Evolutionary conservation across 2,329 filamentous ascomycete genomes (phyloP).

Genomic region (Cladorrhinum sp.): DNA sequence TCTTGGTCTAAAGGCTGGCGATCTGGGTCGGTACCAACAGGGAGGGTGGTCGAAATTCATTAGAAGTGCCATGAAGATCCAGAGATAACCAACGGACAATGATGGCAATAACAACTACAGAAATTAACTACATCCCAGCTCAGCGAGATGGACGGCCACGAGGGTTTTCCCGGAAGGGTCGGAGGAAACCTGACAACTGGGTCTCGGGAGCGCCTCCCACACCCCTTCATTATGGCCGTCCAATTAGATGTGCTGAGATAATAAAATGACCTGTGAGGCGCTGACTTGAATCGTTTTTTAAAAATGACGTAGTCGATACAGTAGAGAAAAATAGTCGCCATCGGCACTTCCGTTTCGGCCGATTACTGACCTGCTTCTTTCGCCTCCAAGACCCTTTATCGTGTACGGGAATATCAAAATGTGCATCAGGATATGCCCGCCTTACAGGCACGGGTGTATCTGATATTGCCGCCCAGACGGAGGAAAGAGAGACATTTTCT

Average conservation of each 20-base stretch:
- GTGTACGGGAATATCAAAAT: neutral
- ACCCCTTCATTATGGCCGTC: neutral
- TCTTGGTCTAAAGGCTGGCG: neutral
- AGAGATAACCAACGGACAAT: neutral
- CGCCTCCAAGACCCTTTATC: neutral
- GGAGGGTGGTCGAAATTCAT: neutral
- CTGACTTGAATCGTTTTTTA: slow-evolving; percentile 20
- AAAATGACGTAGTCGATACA: slow-evolving; percentile 23
- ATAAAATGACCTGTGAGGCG: slow-evolving; percentile 7
- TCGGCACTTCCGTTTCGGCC: slow-evolving; percentile 22
- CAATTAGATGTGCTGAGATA: neutral
- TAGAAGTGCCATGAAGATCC: neutral
- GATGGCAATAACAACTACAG: neutral
- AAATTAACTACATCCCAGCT: neutral
- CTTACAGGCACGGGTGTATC: neutral
- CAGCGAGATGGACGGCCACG: neutral
- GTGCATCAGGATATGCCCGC: neutral
- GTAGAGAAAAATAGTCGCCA: neutral
- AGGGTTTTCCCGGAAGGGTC: slow-evolving; percentile 15
- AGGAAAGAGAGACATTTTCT: slow-evolving; percentile 1
- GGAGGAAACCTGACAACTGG: neutral
- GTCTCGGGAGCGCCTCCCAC: neutral
- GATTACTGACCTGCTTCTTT: slow-evolving; percentile 4
- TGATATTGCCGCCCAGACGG: slow-evolving; percentile 4
- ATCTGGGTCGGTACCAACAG: neutral